Evolutionary conservation across 2,329 filamentous ascomycete genomes (phyloP).

Genomic region (Paracoccidioides lutzii): DNA sequence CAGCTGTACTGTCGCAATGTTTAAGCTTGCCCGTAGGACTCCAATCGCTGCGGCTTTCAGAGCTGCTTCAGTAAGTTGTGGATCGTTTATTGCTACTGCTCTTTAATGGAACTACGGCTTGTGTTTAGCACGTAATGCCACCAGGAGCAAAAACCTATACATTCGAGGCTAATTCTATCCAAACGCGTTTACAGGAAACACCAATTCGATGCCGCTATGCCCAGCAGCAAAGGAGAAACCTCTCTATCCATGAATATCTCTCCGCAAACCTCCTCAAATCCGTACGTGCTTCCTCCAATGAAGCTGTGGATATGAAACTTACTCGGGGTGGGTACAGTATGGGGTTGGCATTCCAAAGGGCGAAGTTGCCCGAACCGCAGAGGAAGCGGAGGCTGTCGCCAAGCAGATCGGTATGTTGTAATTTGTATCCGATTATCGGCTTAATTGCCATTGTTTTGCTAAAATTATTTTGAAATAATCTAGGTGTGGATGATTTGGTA

Average conservation of each 20-base stretch:
- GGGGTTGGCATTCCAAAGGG: conserved; percentile 88
- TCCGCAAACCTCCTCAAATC: conserved; percentile 77
- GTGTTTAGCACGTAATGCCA: conserved; percentile 15
- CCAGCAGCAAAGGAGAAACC: conserved; percentile 69
- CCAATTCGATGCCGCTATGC: conserved; percentile 41
- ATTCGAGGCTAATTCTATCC: conserved; percentile 1
- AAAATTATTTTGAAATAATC: background rate
- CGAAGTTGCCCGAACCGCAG: conserved; percentile 64
- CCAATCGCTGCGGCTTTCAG: conserved; percentile 68
- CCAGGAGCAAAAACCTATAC: conserved; percentile 21
- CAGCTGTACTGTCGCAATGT: conserved; percentile 49
- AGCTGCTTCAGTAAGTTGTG: conserved; percentile 55
- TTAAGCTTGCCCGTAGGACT: conserved; percentile 72
- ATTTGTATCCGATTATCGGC: background rate
- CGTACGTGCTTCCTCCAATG: conserved; percentile 28
- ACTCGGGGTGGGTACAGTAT: conserved; percentile 49
- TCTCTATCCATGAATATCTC: conserved; percentile 97
- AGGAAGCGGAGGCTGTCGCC: conserved; percentile 84
- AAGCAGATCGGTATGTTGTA: conserved; percentile 61
- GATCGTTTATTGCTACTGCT: background rate
- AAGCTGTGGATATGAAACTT: background rate
- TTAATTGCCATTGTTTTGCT: background rate
- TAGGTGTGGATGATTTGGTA: conserved; percentile 81
- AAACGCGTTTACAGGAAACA: conserved; percentile 37
- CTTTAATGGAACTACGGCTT: background rate